Base-by-base conservation (phyloP, 2,329 filamentous ascomycete genomes). In the Elsinoe batatas region DNA sequence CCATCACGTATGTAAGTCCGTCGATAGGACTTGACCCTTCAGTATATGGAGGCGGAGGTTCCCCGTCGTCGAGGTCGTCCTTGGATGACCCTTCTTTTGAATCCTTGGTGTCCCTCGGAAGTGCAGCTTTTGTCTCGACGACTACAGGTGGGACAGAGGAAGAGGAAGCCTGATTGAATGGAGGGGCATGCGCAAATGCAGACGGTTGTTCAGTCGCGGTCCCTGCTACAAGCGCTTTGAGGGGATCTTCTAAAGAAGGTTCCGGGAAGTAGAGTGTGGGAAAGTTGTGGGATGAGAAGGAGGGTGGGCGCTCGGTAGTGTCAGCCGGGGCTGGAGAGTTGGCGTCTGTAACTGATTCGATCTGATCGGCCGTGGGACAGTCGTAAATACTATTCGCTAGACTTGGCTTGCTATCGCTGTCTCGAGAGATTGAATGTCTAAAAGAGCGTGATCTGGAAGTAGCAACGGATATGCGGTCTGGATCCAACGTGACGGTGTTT, bases 1-100 rank as follows among this genome's bases (percentile, higher is more conserved):
- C 91, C 93, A 98, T 98, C 70, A 95, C 82, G 81, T 94, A 98
- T 65, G 87, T 85, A 68, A 98, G 98, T 57, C 89, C 88, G 59
- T 87, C 81, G 70, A 98, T 83, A 60, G 93, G 93, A 76, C 89
- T 96, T 59, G 84, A 86, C 65, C 91, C 91, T 81, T 97, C 91
- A 63, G 88, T 90, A 72, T 98, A 98, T 57, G 93, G 91, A 57
- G 93, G 93, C 59, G 93, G 93, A 58, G 91, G 91, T 75, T 97
- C 93, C 72, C 82, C 81, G 74, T 97, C 91, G 76, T 84, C 81
- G 58, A 79, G 67, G 57, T 76, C 81, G 70, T 93, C 93, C 64
- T 82, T 82, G 58, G 83, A 83, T 36, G 83, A 80, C 64, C 85
- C 80, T 65, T 81, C 81, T 72, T 95, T 95, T 62, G 80, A 85